phyloP scores from a whole-genome alignment of 2,329 filamentous ascomycete genomes.

The Fusarium verrucosum region DNA sequence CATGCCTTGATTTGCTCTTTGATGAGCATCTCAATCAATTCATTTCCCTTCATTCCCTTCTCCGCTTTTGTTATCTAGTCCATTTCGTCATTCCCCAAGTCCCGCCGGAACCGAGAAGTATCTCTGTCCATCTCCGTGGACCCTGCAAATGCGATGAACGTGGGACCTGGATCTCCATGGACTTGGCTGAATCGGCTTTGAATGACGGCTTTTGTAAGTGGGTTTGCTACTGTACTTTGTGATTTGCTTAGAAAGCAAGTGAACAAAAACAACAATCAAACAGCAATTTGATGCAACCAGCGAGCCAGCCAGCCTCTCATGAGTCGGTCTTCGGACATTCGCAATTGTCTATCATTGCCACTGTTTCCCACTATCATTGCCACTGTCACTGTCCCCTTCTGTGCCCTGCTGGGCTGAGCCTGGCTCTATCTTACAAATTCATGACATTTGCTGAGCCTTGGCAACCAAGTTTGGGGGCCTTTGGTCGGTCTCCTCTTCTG shows the following conservation, averaged over 20 bases:
- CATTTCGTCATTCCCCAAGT: conserved; percentile 32
- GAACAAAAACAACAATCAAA: neutral
- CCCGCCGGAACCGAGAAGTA: conserved; percentile 33
- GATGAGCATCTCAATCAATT: conserved; percentile 2
- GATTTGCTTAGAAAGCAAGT: conserved; percentile 12
- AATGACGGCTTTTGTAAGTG: conserved; percentile 22
- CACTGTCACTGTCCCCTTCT: neutral
- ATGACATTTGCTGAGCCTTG: conserved; percentile 21
- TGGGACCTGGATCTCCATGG: conserved; percentile 16
- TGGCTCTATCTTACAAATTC: conserved; percentile 26
- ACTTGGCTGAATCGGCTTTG: conserved; percentile 13
- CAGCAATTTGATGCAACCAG: conserved; percentile 12
- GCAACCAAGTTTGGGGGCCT: conserved; percentile 22
- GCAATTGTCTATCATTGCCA: conserved; percentile 1
- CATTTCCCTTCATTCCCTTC: conserved; percentile 8
- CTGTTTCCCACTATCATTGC: neutral
- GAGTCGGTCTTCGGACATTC: conserved; percentile 16
- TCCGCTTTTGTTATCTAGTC: conserved; percentile 25
- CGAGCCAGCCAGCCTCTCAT: neutral
- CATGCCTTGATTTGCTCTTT: neutral
- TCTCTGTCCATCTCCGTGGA: conserved; percentile 36
- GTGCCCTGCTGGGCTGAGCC: conserved; percentile 24
- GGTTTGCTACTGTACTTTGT: neutral
- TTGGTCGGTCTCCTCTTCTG: neutral
- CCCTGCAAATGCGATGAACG: conserved; percentile 36